phyloP scores from a whole-genome alignment of 768 basidiomycete genomes.

The Floccularia luteovirens region DNA sequence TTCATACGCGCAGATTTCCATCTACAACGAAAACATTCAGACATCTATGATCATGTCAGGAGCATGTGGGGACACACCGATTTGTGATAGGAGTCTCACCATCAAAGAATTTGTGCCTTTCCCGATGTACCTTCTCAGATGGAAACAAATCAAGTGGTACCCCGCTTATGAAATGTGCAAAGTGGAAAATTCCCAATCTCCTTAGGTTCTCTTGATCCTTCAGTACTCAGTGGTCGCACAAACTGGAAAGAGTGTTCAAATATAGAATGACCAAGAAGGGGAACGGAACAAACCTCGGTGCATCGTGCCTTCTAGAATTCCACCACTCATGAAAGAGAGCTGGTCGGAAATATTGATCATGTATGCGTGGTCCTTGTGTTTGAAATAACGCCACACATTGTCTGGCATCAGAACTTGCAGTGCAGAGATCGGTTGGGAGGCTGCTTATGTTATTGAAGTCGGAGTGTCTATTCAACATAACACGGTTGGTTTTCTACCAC shows the following conservation, averaged over 20 bases:
- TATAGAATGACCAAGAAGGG: too few species aligned
- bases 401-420: conserved; percentile 27
- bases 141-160: conserved; percentile 18
- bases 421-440: conserved; percentile 22
- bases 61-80: too few species aligned
- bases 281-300: conserved; percentile 23
- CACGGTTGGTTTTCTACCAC: conserved; percentile 20
- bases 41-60: too few species aligned
- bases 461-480: conserved; percentile 27
- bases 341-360: conserved; percentile 28
- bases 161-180: conserved; percentile 21
- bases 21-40: too few species aligned
- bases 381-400: conserved; percentile 25
- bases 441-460: conserved; percentile 25
- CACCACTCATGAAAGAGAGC: conserved; percentile 25
- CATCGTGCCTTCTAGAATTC: conserved; percentile 25
- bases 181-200: conserved; percentile 25
- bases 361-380: conserved; percentile 20
- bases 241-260: too few species aligned
- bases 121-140: conserved; percentile 20
- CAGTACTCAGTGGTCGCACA: too few species aligned
- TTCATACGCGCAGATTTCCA: conserved; percentile 24
- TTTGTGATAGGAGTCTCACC: conserved; percentile 19
- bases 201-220: conserved; percentile 18
- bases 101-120: conserved; percentile 20